A percentile compares a stretch with the other conserved stretches of the same genome.
Conservation (phyloP, 192 early-diverging fungal species). For the Linderina pennispora region DNA sequence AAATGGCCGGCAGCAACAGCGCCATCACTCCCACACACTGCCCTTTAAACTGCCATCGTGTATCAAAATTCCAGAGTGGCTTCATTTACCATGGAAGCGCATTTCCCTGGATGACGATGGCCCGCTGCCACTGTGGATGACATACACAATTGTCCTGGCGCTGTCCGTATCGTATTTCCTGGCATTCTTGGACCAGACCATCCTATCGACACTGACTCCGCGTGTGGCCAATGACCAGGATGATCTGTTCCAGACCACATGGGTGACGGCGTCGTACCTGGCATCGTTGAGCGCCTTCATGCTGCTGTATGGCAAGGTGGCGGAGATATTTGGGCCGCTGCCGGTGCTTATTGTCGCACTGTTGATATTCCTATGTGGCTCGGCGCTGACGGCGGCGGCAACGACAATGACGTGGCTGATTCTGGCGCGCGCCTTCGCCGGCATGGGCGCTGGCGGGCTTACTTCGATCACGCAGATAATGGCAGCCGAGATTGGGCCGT, state of each 20-base stretch:
- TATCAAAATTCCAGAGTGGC: constrained; percentile 14
- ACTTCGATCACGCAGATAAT: constrained; percentile 56
- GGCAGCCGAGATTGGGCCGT: constrained; percentile 52
- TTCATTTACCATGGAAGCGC: constrained; percentile 36
- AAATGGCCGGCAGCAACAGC: too few relatives aligned
- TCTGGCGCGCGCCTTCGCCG: constrained; percentile 41
- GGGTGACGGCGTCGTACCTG: constrained; percentile 58
- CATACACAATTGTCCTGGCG: constrained; percentile 30
- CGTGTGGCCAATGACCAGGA: constrained; percentile 54
- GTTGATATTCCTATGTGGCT: constrained; percentile 52
- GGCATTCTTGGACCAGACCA: constrained; percentile 62
- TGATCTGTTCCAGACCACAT: constrained; percentile 52
- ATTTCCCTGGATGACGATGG: constrained; percentile 26
- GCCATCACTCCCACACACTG: too few relatives aligned
- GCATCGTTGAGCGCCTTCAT: constrained; percentile 53
- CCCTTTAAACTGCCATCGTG: neutral
- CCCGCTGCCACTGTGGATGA: constrained; percentile 23
- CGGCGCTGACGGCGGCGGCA: constrained; percentile 50
- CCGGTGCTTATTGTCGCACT: constrained; percentile 30
- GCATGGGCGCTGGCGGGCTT: constrained; percentile 54
- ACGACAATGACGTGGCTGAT: constrained; percentile 48
- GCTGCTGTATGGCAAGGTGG: constrained; percentile 62
- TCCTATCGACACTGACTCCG: constrained; percentile 61
- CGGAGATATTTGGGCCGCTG: constrained; percentile 65
- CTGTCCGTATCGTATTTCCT: constrained; percentile 51